Evolutionary conservation across 2,329 filamentous ascomycete genomes (phyloP).

Genomic region (Emericellopsis cladophorae): DNA sequence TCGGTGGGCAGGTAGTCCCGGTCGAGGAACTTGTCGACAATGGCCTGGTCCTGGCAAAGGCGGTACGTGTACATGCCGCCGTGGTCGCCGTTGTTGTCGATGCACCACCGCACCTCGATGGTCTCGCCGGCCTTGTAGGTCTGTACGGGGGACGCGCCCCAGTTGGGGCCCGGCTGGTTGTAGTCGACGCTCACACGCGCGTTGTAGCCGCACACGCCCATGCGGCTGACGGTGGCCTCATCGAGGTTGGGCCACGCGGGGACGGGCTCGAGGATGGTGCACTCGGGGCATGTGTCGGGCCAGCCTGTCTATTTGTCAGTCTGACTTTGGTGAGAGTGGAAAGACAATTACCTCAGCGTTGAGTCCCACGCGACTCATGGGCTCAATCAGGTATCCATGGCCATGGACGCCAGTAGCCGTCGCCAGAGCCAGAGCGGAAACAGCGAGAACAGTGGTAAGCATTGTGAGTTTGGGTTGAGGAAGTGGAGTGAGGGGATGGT

Average conservation of each 20-base stretch:
- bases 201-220: slow-evolving; percentile 40
- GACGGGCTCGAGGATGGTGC: slow-evolving; percentile 40
- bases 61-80: slow-evolving; percentile 44
- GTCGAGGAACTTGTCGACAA: slow-evolving; percentile 36
- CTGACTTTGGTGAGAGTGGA: background rate
- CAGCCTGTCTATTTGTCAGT: slow-evolving; percentile 18
- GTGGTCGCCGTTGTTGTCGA: slow-evolving; percentile 43
- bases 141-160: slow-evolving; percentile 27
- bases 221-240: slow-evolving; percentile 29
- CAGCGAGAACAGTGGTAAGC: background rate
- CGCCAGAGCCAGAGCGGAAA: slow-evolving; percentile 5
- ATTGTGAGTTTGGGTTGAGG: background rate
- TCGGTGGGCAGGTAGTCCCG: slow-evolving; percentile 33
- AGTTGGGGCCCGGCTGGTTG: slow-evolving; percentile 29
- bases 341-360: slow-evolving; percentile 23
- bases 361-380: slow-evolving; percentile 29
- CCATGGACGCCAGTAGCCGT: slow-evolving; percentile 13
- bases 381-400: slow-evolving; percentile 31
- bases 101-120: slow-evolving; percentile 39
- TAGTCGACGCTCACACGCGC: slow-evolving; percentile 39
- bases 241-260: slow-evolving; percentile 33
- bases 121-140: slow-evolving; percentile 31
- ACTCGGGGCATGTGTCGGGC: slow-evolving; percentile 39
- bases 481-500: background rate
- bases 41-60: slow-evolving; percentile 35